Evolutionary conservation across 257 asterid genomes (phyloP).

Genomic region (Solanum appendiculatum): DNA sequence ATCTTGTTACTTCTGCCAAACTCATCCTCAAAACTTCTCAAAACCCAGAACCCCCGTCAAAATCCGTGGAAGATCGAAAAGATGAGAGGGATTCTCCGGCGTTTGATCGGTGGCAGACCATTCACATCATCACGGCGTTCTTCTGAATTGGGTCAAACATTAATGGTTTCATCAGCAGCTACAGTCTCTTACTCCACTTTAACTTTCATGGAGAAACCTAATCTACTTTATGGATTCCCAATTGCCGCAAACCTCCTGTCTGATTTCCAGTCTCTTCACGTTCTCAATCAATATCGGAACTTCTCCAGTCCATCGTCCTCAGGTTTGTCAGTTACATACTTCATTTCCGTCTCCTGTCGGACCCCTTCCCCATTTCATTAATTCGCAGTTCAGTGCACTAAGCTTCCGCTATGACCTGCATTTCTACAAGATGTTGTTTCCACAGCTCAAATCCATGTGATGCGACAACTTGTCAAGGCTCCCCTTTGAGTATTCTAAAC

Average conservation of each 20-base stretch:
- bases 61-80: not conserved
- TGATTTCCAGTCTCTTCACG: conserved; percentile 6
- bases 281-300: conserved; percentile 31
- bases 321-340: conserved; percentile 23
- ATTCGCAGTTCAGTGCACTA: not conserved
- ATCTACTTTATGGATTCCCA: conserved; percentile 26
- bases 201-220: conserved; percentile 32
- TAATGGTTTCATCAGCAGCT: conserved; percentile 56
- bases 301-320: conserved; percentile 58
- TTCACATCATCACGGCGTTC: conserved; percentile 14
- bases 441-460: not conserved
- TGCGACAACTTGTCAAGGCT: not conserved
- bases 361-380: not conserved
- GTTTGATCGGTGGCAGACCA: conserved; percentile 28
- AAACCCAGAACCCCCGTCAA: not conserved
- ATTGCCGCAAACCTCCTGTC: conserved; percentile 7
- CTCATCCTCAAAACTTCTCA: not conserved
- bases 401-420: not conserved
- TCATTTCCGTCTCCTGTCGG: not conserved
- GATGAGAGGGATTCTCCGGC: conserved; percentile 61
- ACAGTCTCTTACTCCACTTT: conserved; percentile 53
- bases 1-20: not conserved
- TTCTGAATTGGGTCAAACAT: conserved; percentile 33
- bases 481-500: not conserved
- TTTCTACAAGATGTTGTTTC: not conserved